These are phyloP conservation scores for Cercospora brassicicola DNA, from an alignment of 2,329 filamentous ascomycete genomes.

Conservation along the genomic window DNA sequence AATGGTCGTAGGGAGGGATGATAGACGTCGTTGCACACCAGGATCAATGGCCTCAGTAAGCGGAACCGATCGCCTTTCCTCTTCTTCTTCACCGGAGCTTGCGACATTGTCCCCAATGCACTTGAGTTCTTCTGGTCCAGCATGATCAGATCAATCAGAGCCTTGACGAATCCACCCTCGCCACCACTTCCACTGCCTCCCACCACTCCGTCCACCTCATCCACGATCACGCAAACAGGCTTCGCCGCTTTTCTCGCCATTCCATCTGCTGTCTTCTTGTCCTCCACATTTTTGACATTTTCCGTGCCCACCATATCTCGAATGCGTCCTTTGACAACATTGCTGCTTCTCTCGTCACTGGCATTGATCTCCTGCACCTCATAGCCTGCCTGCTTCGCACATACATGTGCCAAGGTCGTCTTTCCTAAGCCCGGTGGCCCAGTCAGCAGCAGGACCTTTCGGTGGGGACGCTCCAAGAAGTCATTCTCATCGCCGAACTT, in stretches of 20 bases:
- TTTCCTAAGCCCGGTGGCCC: constrained; percentile 93
- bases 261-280: constrained; percentile 49
- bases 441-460: constrained; percentile 85
- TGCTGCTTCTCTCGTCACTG: constrained; percentile 85
- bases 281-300: constrained; percentile 74
- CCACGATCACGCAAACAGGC: constrained; percentile 89
- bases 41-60: constrained; percentile 80
- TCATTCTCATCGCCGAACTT: constrained; percentile 47
- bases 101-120: constrained; percentile 38
- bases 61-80: constrained; percentile 81
- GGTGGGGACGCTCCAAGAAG: constrained; percentile 67
- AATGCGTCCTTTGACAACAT: constrained; percentile 89
- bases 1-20: constrained; percentile 83
- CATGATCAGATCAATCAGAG: constrained; percentile 83
- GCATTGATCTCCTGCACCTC: constrained; percentile 97
- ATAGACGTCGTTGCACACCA: constrained; percentile 98
- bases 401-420: constrained; percentile 94
- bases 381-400: constrained; percentile 90
- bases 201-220: constrained; percentile 94
- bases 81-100: constrained; percentile 51
- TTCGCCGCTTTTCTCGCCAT: constrained; percentile 71
- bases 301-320: constrained; percentile 90
- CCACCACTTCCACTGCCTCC: constrained; percentile 70
- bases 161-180: constrained; percentile 93
- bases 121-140: constrained; percentile 78